Evolutionary conservation across 495 filamentous ascomycete genomes (phyloP).

Genomic region (Evernia prunastri): DNA sequence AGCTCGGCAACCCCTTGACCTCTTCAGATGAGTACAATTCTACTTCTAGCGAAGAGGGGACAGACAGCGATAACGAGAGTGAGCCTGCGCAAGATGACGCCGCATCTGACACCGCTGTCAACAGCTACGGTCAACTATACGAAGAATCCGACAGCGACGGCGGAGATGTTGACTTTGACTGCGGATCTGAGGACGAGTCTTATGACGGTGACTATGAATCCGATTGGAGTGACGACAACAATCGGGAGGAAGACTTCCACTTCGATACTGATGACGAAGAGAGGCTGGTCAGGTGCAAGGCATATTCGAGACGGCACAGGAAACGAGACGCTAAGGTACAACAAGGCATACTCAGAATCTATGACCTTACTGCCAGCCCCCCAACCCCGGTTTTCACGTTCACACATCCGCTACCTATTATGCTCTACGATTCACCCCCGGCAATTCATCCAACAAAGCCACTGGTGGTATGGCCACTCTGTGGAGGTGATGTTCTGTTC

Average conservation of each 20-base stretch:
- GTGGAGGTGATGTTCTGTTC: conserved; percentile 15
- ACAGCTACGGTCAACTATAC: conserved; percentile 1
- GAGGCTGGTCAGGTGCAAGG: not conserved
- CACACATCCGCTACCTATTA: not conserved
- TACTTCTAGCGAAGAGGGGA: not conserved
- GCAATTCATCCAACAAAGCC: conserved; percentile 14
- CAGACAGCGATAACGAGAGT: not conserved
- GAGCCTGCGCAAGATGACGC: not conserved
- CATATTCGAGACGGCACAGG: not conserved
- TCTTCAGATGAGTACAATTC: conserved; percentile 5
- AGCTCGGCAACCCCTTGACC: not conserved
- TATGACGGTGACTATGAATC: conserved; percentile 4
- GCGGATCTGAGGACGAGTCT: not conserved
- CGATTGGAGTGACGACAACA: not conserved
- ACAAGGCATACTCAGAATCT: conserved; percentile 9
- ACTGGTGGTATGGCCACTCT: conserved; percentile 16
- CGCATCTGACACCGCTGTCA: conserved; percentile 2
- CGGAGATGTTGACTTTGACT: conserved; percentile 2
- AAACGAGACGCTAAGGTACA: not conserved
- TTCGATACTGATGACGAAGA: not conserved
- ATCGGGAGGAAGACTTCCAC: not conserved
- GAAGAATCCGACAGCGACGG: conserved; percentile 6
- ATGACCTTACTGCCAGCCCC: not conserved
- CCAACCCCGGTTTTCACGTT: conserved; percentile 9
- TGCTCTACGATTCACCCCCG: conserved; percentile 12